Conservation (phyloP, 2,329 filamentous ascomycete species). For the Harringtonia aguacate region DNA sequence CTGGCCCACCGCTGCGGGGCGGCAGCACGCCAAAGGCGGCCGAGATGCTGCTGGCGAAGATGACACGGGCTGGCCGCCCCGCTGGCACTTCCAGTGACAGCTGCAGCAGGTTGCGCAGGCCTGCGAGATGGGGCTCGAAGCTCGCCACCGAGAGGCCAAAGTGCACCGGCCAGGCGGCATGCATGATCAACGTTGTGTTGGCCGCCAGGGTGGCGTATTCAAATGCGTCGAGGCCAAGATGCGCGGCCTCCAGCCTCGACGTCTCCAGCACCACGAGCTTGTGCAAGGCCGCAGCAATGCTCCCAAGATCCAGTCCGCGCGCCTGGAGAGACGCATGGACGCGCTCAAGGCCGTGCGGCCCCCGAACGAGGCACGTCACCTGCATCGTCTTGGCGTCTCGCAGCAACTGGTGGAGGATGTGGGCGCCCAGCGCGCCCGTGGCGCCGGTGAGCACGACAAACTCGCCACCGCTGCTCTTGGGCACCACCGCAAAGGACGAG, state of each 20-base stretch:
- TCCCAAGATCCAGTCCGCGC: slow-evolving; percentile 4
- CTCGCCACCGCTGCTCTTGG: slow-evolving; percentile 1
- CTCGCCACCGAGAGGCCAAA: slow-evolving; percentile 35
- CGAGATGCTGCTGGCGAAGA: slow-evolving; percentile 12
- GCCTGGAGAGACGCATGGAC: slow-evolving; percentile 7
- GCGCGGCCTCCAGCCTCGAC: slow-evolving; percentile 2
- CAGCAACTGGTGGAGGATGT: slow-evolving; percentile 25
- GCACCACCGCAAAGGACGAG: slow-evolving; percentile 20
- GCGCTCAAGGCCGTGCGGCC: slow-evolving; percentile 5
- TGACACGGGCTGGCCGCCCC: slow-evolving; percentile 4
- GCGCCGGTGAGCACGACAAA: slow-evolving; percentile 26
- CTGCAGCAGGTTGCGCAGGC: slow-evolving; percentile 27
- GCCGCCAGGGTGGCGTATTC: slow-evolving; percentile 17
- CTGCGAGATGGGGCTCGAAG: slow-evolving; percentile 33
- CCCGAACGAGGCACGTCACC: slow-evolving; percentile 21
- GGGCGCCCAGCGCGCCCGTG: slow-evolving; percentile 30
- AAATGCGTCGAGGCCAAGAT: slow-evolving; percentile 23
- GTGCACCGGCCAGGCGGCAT: slow-evolving; percentile 39
- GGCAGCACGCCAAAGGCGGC: slow-evolving; percentile 6
- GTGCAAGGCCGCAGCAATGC: background rate
- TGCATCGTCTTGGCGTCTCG: slow-evolving; percentile 20
- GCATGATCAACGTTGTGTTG: slow-evolving; percentile 29
- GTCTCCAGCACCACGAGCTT: slow-evolving; percentile 8
- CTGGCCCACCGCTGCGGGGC: background rate
- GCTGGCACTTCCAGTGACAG: slow-evolving; percentile 15